Base-by-base conservation (phyloP, 108 stramenopile species). In the Pseudonitzschia pungens region DNA sequence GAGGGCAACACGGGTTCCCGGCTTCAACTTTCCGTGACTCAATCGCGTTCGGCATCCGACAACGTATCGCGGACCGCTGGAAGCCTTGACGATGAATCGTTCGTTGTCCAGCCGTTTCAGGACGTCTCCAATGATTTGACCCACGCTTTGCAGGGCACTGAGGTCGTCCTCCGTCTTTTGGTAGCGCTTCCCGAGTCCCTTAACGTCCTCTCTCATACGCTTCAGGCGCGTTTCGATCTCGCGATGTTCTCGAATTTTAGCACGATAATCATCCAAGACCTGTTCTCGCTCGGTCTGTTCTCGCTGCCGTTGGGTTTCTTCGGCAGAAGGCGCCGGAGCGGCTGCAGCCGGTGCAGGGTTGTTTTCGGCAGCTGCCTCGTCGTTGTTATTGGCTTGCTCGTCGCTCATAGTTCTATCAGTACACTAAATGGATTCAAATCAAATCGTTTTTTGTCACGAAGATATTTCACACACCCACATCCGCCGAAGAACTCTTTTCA, bases 111-210 rank as follows among this genome's bases (percentile, higher is more conserved):
- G 74, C 48, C 89, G 89, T 81, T 98, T 98, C 74, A 98, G 75
- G 8, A 99, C 97, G 69, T 99, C 98, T 27, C 99, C 98, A 62
- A 99, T 98, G 53, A 97, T 97, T 72, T 98, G 97, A 10, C 99
- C 98, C 8, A 98, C 97, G 48, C 83, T 85, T 84, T 99, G 97
- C 41, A 99, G 83, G 27, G 97, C 97, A 55, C 84, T 79, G 43
- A 99, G 84, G 73, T 98, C 97, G 65, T 97, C 97, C 72, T 99
- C 97, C 59, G 98, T 98, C 80, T 97, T 96, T 81, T 97, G 92
- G 80, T 93, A 98, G 31, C 96, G 90, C 43, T 75, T 84, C 48
- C 91, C 85, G 32, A 98, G 85, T 26, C 89, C 94, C 70, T 84
- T 86, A 27, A 94, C 83, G 65, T 97, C 91, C 68, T 87, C 81